Base-by-base conservation (phyloP, 495 filamentous ascomycete species). In the Cudoniella acicularis region DNA sequence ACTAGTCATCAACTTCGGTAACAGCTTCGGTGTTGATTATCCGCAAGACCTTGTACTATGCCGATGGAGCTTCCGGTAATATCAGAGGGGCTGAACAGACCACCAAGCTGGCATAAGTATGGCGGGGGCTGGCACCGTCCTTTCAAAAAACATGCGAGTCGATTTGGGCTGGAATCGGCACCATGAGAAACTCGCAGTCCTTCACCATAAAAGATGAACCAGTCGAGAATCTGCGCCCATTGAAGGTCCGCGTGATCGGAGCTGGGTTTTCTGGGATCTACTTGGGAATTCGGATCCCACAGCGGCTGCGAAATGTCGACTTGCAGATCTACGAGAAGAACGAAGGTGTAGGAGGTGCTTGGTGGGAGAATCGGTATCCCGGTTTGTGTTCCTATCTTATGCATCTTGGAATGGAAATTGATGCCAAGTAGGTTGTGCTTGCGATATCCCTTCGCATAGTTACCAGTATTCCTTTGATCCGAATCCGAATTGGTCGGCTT, bases 241-340 rank as follows among this genome's bases (percentile, higher is more conserved):
- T 81, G 21, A 75, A 73, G 53, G 77, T 80, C 17, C 62, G 76
- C 9, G 71, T 78, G 1, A 70, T 81, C 42, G 78, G 78, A 6
- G 77, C 77, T 27, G 78, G 78, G 8, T 78, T 71, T 53, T 78
- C 75, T 1, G 79, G 79, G 1, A 80, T 82, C 22, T 70, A 67
- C n/a, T 54, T 69, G 2, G 75, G 72, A 22, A 72, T 76, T 53
- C 61, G 72, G 20, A 61, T 67, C 20, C 64, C 64, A 10, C 57
- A 67, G 26, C 49, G 55, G 3, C 26, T 67, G 17, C 49, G 61
- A 36, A 67, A 67, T 50, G 65, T 84, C 20, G 71, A 83, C 41
- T 61, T 86, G 24, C 73, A 74, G 16, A 83, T 89, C 42, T 94
- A 90, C 69, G 90, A 94, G 67, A 92, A 92, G 78, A 92, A 92